Conservation (phyloP, 2,329 filamentous ascomycete genomes). For the Microsporum canis region DNA sequence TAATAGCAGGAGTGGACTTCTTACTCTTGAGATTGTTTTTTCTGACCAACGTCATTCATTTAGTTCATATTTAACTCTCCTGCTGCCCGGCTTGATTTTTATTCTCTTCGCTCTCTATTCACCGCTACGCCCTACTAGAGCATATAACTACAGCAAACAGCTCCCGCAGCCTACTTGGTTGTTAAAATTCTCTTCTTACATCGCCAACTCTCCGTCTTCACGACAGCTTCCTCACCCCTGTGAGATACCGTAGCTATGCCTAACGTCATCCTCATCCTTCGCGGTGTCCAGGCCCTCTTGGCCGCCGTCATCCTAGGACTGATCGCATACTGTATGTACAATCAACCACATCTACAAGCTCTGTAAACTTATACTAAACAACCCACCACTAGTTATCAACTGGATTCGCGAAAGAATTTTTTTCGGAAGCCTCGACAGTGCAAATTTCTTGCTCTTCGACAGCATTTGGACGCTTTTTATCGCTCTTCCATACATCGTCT, state of each 20-base stretch:
- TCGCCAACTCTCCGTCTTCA: not conserved
- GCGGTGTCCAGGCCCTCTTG: slow-evolving; percentile 56
- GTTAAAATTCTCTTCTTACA: not conserved
- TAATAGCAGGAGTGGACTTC: not conserved
- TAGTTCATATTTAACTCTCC: not conserved
- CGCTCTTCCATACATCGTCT: slow-evolving; percentile 54
- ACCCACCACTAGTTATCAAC: slow-evolving; percentile 42
- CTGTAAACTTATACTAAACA: not conserved
- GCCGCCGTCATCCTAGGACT: slow-evolving; percentile 64
- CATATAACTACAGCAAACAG: not conserved
- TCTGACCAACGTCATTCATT: not conserved
- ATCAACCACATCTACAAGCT: not conserved
- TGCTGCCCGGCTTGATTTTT: not conserved
- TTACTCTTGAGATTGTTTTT: not conserved
- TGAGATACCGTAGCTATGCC: not conserved
- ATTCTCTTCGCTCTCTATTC: not conserved
- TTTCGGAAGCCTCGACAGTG: slow-evolving; percentile 42
- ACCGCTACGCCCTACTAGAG: not conserved
- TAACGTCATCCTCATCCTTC: slow-evolving; percentile 31
- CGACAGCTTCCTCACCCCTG: not conserved
- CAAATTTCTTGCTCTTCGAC: slow-evolving; percentile 72
- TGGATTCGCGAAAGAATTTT: slow-evolving; percentile 30
- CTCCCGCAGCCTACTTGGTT: not conserved
- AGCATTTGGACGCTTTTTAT: slow-evolving; percentile 64
- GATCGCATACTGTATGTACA: slow-evolving; percentile 54